These are phyloP conservation scores for Xylariaceae sp. DNA, from an alignment of 2,329 filamentous ascomycete species.

Conservation along the genomic window DNA sequence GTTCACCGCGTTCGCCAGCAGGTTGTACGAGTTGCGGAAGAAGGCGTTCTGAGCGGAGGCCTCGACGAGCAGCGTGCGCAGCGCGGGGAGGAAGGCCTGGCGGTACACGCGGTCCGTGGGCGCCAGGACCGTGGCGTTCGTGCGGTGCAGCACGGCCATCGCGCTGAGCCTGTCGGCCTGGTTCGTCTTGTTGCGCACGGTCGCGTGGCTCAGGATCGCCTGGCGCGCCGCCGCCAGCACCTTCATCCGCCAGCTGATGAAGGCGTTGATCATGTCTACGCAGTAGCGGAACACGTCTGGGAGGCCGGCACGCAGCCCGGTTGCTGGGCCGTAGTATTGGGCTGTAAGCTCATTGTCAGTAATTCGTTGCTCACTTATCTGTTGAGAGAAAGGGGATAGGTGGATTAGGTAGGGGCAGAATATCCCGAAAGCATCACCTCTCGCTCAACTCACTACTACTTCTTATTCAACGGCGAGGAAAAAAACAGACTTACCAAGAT, in stretches of 20 bases:
- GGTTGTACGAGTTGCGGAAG: neutral
- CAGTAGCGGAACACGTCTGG: conserved; percentile 7
- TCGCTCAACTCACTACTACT: too few relatives aligned
- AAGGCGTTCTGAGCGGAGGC: neutral
- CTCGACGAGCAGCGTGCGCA: neutral
- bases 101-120: neutral
- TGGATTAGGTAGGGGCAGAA: too few relatives aligned
- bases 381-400: too few relatives aligned
- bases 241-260: conserved; percentile 11
- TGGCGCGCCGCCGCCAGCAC: conserved; percentile 1
- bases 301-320: conserved; percentile 7
- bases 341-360: neutral
- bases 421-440: too few relatives aligned
- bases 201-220: neutral
- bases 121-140: neutral
- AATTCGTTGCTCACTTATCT: too few relatives aligned
- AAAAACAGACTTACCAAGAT: neutral
- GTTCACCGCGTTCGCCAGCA: neutral
- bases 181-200: neutral
- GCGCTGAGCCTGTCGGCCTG: neutral
- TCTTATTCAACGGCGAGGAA: neutral
- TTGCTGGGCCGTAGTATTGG: neutral
- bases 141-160: neutral
- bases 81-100: neutral
- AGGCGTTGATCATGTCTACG: neutral